Evolutionary conservation across 2,329 filamentous ascomycete genomes (phyloP).

Genomic region (Colletotrichum sansevieriae): DNA sequence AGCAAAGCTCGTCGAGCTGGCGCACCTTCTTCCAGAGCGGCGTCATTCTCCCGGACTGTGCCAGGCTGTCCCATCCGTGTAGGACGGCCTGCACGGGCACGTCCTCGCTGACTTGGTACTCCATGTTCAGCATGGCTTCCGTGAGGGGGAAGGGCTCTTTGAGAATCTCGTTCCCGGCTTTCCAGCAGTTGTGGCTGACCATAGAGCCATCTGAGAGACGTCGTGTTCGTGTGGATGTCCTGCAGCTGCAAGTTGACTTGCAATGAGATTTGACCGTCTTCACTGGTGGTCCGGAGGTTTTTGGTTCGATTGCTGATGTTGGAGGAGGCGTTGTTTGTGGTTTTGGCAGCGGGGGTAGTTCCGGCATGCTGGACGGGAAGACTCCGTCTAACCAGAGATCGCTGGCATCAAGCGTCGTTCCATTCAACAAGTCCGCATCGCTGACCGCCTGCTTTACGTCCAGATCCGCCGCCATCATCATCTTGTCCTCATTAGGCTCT

Average conservation of each 20-base stretch:
- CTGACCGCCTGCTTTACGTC: neutral
- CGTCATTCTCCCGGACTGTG: slow-evolving; percentile 45
- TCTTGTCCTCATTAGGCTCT: neutral
- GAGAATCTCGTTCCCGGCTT: slow-evolving; percentile 44
- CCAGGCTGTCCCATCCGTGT: slow-evolving; percentile 48
- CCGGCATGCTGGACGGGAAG: neutral
- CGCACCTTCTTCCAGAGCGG: slow-evolving; percentile 46
- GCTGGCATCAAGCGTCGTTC: neutral
- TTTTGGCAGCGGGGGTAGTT: neutral
- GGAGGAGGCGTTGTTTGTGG: too few species aligned
- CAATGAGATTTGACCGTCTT: neutral
- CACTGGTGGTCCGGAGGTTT: neutral
- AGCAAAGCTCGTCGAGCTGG: slow-evolving; percentile 45
- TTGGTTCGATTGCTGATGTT: neutral
- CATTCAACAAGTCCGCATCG: neutral
- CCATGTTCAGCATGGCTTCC: slow-evolving; percentile 38
- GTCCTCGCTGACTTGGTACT: slow-evolving; percentile 46
- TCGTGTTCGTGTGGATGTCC: neutral
- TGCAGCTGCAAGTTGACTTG: slow-evolving; percentile 3
- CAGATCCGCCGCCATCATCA: neutral
- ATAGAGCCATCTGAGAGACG: slow-evolving; percentile 26
- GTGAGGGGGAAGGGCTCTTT: slow-evolving; percentile 30
- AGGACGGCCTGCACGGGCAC: slow-evolving; percentile 46
- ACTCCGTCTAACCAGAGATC: neutral
- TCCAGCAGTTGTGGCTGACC: slow-evolving; percentile 45